A percentile compares a stretch with the other conserved stretches of the same genome.
phyloP scores from a whole-genome alignment of 2,329 filamentous ascomycete genomes.

The Aspergillus sp. region DNA sequence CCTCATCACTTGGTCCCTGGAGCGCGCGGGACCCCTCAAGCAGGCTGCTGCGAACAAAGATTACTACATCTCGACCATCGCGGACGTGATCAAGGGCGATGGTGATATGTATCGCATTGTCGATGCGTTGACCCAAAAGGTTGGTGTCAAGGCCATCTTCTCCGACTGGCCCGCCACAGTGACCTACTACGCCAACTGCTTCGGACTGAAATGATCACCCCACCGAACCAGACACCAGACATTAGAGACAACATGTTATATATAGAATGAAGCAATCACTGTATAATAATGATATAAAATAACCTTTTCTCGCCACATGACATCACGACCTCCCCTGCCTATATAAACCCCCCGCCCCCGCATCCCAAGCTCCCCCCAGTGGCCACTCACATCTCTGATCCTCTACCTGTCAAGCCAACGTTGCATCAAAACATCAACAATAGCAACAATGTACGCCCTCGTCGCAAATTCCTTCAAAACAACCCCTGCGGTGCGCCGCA shows the following conservation, averaged over 20 bases:
- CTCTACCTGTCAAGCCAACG: background rate
- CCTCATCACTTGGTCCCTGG: slow-evolving; percentile 21
- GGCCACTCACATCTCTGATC: background rate
- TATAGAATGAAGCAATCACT: slow-evolving; percentile 1
- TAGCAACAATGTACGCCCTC: slow-evolving; percentile 5
- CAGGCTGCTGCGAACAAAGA: slow-evolving; percentile 13
- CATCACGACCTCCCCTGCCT: slow-evolving; percentile 1
- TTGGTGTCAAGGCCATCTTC: slow-evolving; percentile 19
- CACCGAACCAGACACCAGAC: background rate
- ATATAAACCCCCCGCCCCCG: background rate
- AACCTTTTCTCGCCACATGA: slow-evolving; percentile 6
- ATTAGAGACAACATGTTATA: background rate
- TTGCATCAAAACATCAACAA: background rate
- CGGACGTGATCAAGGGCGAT: slow-evolving; percentile 12
- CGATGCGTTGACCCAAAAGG: slow-evolving; percentile 20
- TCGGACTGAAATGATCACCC: slow-evolving; percentile 13
- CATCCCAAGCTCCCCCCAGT: background rate
- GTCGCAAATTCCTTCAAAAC: slow-evolving; percentile 5
- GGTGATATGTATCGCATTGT: slow-evolving; percentile 23
- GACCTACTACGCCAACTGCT: slow-evolving; percentile 21
- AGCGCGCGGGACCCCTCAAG: slow-evolving; percentile 19
- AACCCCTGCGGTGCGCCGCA: background rate
- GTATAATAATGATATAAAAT: background rate
- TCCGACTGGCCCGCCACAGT: slow-evolving; percentile 23
- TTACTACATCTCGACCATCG: slow-evolving; percentile 18